These are phyloP conservation scores for Chaetomium strumarium DNA, from an alignment of 2,329 filamentous ascomycete genomes.

Conservation along the genomic window DNA sequence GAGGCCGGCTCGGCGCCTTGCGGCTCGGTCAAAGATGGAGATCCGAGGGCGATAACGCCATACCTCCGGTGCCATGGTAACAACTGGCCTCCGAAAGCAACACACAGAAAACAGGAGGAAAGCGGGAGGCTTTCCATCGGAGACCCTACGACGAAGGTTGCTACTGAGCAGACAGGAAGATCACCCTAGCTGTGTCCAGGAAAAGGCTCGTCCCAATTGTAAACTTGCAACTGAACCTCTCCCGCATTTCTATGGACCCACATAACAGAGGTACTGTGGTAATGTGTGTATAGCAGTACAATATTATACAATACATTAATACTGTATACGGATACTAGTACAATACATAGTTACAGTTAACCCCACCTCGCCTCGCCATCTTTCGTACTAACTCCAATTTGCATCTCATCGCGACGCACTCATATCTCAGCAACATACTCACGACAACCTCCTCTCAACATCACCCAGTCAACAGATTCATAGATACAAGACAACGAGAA, in stretches of 20 bases:
- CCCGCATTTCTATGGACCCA: too few species aligned
- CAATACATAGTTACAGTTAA: too few species aligned
- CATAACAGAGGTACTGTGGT: neutral
- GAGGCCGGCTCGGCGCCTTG: slow-evolving; percentile 18
- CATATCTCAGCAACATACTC: too few species aligned
- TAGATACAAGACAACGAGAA: neutral
- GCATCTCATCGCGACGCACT: too few species aligned
- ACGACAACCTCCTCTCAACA: neutral
- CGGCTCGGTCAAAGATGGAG: slow-evolving; percentile 24
- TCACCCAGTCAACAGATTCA: neutral
- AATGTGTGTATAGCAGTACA: too few species aligned
- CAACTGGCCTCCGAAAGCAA: neutral
- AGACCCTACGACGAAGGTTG: neutral
- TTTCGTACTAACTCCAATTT: too few species aligned
- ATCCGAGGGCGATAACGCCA: slow-evolving; percentile 27
- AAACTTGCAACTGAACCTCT: too few species aligned
- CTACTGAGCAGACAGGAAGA: neutral
- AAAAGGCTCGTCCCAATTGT: too few species aligned
- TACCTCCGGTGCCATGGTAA: slow-evolving; percentile 16
- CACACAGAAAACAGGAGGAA: slow-evolving; percentile 1
- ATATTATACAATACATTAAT: too few species aligned
- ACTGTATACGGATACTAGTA: too few species aligned
- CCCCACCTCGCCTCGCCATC: too few species aligned
- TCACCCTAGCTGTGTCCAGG: neutral
- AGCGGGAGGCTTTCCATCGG: neutral